Base-by-base conservation (phyloP, 352 stramenopile genomes). In the Phytopythium kandeliae region DNA sequence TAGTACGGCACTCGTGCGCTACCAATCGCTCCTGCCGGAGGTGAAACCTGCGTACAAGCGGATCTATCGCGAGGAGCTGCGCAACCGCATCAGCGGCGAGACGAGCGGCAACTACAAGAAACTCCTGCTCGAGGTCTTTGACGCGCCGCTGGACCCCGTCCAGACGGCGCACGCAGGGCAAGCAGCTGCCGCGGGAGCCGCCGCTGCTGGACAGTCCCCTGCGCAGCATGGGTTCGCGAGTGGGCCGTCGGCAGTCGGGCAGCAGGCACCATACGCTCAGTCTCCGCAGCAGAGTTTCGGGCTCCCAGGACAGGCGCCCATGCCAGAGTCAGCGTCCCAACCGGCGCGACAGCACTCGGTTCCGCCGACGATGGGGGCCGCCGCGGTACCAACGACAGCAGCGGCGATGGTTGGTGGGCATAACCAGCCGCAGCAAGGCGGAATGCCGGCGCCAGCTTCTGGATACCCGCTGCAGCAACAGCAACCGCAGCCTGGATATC, bases 81-180 rank as follows among this genome's bases (percentile, higher is more conserved):
- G 71, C 26, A 69, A 86, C 26, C 74, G 72, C 22, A 86, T 86
- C 33, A 67, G 65, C 26, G 65, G 68, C 10, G 72, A 88, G 33
- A 85, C 67, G 5, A 85, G 71, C 51, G 76, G 76, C 21, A 69
- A 87, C 47, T 87, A 84, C 48, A 72, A 69, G 40, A 80, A 81
- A 26, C 43, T 88, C 11, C 47, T 88, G 28, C 55, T 86, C 21
- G 63, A 77, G 52, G 69, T 88, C 36, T 89, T 83, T 51, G 81
- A 92, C 31, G 72, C 79, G n/a, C 76, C 78, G 6, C 74, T 69
- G 3, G 76, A 90, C 57, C 19, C 55, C 28, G 58, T 62, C 0
- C 54, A 45, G 11, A 15, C 57, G 24, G 24, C 31, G 5, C 47
- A 17, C n/a, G 16, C 33, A 13, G 21, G 7, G 12, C 24, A 7